Evolutionary conservation across 75 land plant species (phyloP).

Genomic region (Azolla pinnata): DNA sequence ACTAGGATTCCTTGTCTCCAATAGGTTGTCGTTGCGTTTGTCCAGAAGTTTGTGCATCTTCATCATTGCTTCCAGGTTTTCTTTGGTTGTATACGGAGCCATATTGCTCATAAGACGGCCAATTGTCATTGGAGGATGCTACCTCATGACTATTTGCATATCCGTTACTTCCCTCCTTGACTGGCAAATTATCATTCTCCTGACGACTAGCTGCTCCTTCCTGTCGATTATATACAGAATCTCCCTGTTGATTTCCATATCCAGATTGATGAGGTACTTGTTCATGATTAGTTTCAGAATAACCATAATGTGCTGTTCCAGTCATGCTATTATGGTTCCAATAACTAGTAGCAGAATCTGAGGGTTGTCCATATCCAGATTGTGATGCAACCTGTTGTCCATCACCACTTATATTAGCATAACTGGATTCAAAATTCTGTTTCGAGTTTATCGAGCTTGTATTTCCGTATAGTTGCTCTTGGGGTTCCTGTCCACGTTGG

Average conservation of each 20-base stretch:
- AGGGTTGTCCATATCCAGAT: neutral
- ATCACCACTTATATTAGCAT: neutral
- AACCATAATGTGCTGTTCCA: neutral
- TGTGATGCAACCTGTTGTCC: neutral
- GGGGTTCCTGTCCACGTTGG: neutral
- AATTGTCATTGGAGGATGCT: too few relatives aligned
- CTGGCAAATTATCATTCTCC: neutral
- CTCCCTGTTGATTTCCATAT: neutral
- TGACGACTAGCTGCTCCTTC: neutral
- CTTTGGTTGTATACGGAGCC: neutral
- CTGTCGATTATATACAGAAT: neutral
- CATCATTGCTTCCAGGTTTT: neutral
- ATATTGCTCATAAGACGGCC: neutral
- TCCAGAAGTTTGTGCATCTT: neutral
- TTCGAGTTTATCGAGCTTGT: neutral
- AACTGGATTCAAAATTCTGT: neutral
- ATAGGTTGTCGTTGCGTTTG: neutral
- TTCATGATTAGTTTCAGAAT: neutral
- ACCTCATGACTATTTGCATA: too few relatives aligned
- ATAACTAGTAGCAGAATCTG: too few relatives aligned
- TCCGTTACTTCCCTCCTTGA: too few relatives aligned
- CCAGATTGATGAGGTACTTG: neutral
- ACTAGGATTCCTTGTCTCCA: slow-evolving; percentile 1
- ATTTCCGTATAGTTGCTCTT: too few relatives aligned
- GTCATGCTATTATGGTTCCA: neutral